Percentiles rank a stretch among this genome's conserved stretches.
These are phyloP conservation scores for Colletotrichum kahawae DNA, from an alignment of 2,329 filamentous ascomycete genomes.

Conservation along the genomic window DNA sequence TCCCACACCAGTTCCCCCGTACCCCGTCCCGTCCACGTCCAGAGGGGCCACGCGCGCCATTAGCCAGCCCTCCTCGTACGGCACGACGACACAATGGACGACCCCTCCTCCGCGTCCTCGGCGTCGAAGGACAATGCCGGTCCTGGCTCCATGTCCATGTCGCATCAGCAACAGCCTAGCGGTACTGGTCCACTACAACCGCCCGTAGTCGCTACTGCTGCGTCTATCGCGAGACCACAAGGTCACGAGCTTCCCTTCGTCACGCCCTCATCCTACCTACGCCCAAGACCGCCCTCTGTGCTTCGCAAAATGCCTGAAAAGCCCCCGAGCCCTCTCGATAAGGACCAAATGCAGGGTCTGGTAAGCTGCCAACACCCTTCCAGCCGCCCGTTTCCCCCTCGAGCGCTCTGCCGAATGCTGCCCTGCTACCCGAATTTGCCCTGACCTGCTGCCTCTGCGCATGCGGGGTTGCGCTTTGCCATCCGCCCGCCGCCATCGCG, in stretches of 20 bases:
- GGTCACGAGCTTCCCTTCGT: slow-evolving; percentile 61
- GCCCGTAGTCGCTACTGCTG: slow-evolving; percentile 24
- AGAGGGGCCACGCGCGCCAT: slow-evolving; percentile 22
- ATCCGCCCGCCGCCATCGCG: slow-evolving; percentile 1
- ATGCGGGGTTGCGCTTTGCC: slow-evolving; percentile 17
- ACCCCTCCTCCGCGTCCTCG: slow-evolving; percentile 17
- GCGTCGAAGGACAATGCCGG: slow-evolving; percentile 21
- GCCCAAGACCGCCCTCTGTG: slow-evolving; percentile 32
- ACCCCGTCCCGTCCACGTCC: neutral
- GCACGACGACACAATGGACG: slow-evolving; percentile 21
- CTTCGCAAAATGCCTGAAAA: slow-evolving; percentile 29
- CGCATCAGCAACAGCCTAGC: slow-evolving; percentile 21
- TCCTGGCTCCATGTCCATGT: slow-evolving; percentile 18
- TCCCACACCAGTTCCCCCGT: slow-evolving; percentile 2
- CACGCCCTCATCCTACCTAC: slow-evolving; percentile 65
- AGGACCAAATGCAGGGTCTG: slow-evolving; percentile 79
- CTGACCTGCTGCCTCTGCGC: neutral
- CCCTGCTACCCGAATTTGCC: neutral
- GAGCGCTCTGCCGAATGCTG: neutral
- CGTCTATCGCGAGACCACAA: slow-evolving; percentile 25
- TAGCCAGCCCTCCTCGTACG: slow-evolving; percentile 21
- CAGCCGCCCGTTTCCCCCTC: neutral
- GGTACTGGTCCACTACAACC: slow-evolving; percentile 20
- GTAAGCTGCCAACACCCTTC: slow-evolving; percentile 51
- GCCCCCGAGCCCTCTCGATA: slow-evolving; percentile 67